phyloP scores from a whole-genome alignment of 495 filamentous ascomycete species.

The Parmelia sp. region DNA sequence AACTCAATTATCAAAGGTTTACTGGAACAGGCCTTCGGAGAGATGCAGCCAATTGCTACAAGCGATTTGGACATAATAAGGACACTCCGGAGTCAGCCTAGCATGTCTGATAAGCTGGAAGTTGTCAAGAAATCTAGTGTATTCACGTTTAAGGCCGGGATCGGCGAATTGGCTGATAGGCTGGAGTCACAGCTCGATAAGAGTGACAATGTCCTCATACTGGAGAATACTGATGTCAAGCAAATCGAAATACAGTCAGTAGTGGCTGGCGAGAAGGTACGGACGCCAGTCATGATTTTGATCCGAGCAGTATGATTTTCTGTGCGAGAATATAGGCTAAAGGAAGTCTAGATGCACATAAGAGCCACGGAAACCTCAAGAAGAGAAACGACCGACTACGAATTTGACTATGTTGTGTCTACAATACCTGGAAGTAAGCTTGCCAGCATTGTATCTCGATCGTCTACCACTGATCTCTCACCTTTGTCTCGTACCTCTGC shows the following conservation, averaged over 20 bases:
- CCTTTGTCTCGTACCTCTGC: slow-evolving; percentile 17
- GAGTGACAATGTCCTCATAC: slow-evolving; percentile 50
- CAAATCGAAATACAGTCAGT: slow-evolving; percentile 24
- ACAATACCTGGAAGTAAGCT: slow-evolving; percentile 55
- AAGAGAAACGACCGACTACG: neutral
- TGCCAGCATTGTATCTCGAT: slow-evolving; percentile 32
- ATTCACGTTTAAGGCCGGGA: slow-evolving; percentile 55
- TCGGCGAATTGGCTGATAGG: slow-evolving; percentile 46
- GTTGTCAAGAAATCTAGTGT: slow-evolving; percentile 39
- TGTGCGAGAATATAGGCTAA: neutral
- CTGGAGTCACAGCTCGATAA: slow-evolving; percentile 41
- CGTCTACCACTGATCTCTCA: slow-evolving; percentile 4
- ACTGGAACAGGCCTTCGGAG: slow-evolving; percentile 7
- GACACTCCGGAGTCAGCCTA: slow-evolving; percentile 20
- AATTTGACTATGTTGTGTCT: slow-evolving; percentile 62
- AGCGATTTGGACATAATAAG: slow-evolving; percentile 26
- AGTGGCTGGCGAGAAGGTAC: slow-evolving; percentile 26
- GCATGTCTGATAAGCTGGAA: slow-evolving; percentile 13
- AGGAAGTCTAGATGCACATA: neutral
- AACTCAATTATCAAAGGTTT: slow-evolving; percentile 32
- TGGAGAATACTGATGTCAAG: slow-evolving; percentile 37
- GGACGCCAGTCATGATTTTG: neutral
- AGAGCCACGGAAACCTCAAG: neutral
- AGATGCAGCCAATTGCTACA: slow-evolving; percentile 17
- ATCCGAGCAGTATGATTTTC: neutral